Base-by-base conservation (phyloP, 345 rosid genomes). In the Leavenworthia alabamica region DNA sequence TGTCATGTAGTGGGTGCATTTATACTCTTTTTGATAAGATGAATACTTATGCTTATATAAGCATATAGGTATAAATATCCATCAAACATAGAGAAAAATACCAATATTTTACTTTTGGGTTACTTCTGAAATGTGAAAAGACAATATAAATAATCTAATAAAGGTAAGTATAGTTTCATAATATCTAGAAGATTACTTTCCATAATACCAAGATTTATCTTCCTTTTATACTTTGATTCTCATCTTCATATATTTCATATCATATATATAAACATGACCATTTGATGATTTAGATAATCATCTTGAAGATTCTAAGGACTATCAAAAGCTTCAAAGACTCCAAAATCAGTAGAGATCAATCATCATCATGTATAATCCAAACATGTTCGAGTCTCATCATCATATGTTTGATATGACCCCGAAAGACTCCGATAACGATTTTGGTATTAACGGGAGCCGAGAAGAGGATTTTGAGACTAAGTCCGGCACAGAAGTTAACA, bases 401-500 rank as follows among this genome's bases (percentile, higher is more conserved):
- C 79, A 60, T 64, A 60, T 86, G 79, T 80, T 86, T 45, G 98
- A 85, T 39, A 81, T 86, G 86, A 69, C 78, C 44, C 68, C 80
- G 0, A 87, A 75, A 60, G 73, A 53, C 50, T 79, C 83, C 3
- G 95, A 86, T 1, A 81, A 76, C 61, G 94, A 86, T 28, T 55
- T 80, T 42, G 80, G 77, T 20, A 24, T 72, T 3, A 72, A 71
- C 13, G 82, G 73, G 77, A 68, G 77, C 42, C 72, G 77, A 59
- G 95, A 92, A 5, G 96, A 86, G 5, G 89, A 92, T 47, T 83
- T 76, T 35, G 98, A 92, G 70, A 83, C 86, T 1, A 85, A 75
- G 77, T 86, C 96, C 1, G 89, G 82, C 29, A 78, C 89, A 12
- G 97, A 92, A 50, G 81, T 78, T 15, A 78, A 68, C 52, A 91